Evolutionary conservation across 2,329 filamentous ascomycete species (phyloP), one percentile per base, ranked within the genome.

Genomic region (Aspergillus sp.): DNA sequence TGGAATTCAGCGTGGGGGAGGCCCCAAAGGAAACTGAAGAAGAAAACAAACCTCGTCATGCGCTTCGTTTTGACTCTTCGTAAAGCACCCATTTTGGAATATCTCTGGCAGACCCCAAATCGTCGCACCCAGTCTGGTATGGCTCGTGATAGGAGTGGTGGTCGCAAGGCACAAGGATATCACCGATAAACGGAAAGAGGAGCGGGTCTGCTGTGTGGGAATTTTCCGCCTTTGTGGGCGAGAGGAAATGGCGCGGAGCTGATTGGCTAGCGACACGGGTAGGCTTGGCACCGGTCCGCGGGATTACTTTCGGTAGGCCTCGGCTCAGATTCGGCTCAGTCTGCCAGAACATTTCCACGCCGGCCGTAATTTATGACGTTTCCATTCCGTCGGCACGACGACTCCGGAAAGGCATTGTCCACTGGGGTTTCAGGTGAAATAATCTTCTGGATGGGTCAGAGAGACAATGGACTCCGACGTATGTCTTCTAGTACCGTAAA

Each of bases 61-160:
- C 88, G 82, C 72, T 89, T 83, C 3, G 88, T 92, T 75, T 92
- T 92, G 52, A 83, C 85, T 58, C 85, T 79, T n/a, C 76, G 71
- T 34, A 80, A 76, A 56, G 88, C 81, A 43, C 87, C 88, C 88
- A 91, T 91, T 54, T 64, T 79, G 36, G 36, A 46, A n/a, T 38
- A 38, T 38, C 34, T 38, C 34, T 38, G 34, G 34, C 34, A 38
- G 14, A 38, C 34, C 14, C 34, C 34, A 5, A 29, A 38, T 17
- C 34, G 34, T 38, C 14, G 34, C 34, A 38, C 23, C 23, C 42
- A 45, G 19, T 50, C 36, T 50, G 14, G 21, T 25, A 54, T 19
- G 40, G 16, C 16, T 21, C 40, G 40, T 19, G 40, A 17, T 17
- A 21, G 16, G 40, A 42, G 31, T 44, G 31, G 40, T 40, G 14